Conservation (phyloP, 2,329 filamentous ascomycete genomes). For the Cercospora sojina region DNA sequence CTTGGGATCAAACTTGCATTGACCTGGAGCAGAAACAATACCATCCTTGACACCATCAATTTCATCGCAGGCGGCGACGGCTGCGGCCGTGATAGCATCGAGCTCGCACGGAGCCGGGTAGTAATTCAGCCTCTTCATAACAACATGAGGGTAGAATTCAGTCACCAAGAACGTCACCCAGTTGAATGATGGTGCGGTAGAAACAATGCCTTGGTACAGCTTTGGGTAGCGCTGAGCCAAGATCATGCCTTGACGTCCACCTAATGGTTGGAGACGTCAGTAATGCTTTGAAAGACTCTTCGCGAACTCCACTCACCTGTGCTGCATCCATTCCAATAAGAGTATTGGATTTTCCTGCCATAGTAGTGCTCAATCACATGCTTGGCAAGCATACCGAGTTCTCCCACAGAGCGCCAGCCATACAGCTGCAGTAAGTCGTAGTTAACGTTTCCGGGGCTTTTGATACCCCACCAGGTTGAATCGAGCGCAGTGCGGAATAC, state of each 20-base stretch:
- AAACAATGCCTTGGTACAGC: slow-evolving; percentile 44
- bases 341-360: slow-evolving; percentile 36
- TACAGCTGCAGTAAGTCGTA: slow-evolving; percentile 39
- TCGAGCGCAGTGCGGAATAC: slow-evolving; percentile 10
- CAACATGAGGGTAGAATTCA: slow-evolving; percentile 34
- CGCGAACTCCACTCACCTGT: slow-evolving; percentile 26
- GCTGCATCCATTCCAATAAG: slow-evolving; percentile 44
- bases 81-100: slow-evolving; percentile 39
- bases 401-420: slow-evolving; percentile 36
- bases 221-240: slow-evolving; percentile 40
- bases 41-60: slow-evolving; percentile 42
- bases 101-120: slow-evolving; percentile 39
- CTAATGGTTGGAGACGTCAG: slow-evolving; percentile 3
- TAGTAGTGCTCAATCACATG: slow-evolving; percentile 37
- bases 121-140: slow-evolving; percentile 35
- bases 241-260: slow-evolving; percentile 41
- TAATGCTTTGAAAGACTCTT: neutral
- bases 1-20: slow-evolving; percentile 37
- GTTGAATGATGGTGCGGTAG: slow-evolving; percentile 43
- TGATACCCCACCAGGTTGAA: slow-evolving; percentile 30
- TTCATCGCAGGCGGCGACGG: slow-evolving; percentile 40
- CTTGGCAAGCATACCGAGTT: slow-evolving; percentile 40
- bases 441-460: slow-evolving; percentile 38
- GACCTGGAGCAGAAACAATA: slow-evolving; percentile 33
- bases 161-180: slow-evolving; percentile 36